These are phyloP conservation scores for Fraxinus albicans DNA, from an alignment of 305 asterid genomes.

Conservation along the genomic window DNA sequence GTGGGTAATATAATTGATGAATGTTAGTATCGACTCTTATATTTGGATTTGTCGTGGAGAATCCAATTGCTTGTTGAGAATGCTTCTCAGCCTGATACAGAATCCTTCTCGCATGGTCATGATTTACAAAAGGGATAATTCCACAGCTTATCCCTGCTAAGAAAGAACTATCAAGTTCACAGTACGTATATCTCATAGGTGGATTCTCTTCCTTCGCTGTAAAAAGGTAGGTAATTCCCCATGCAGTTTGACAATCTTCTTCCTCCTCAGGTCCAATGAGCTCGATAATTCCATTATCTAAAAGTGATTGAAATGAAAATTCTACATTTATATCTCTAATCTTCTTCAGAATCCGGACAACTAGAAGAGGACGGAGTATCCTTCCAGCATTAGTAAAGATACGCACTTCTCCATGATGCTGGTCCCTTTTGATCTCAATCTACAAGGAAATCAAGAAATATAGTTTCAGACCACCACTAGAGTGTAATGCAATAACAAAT, in stretches of 20 bases:
- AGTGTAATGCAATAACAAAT: not conserved
- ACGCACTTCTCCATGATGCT: constrained; percentile 65
- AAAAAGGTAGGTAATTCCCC: constrained; percentile 71
- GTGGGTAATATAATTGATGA: constrained; percentile 83
- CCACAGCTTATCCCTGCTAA: constrained; percentile 86
- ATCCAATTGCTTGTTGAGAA: constrained; percentile 95
- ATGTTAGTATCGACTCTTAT: constrained; percentile 70
- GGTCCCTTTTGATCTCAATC: constrained; percentile 85
- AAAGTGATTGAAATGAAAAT: constrained; percentile 55
- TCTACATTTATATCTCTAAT: constrained; percentile 58
- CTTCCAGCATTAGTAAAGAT: constrained; percentile 92
- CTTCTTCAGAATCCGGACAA: constrained; percentile 64
- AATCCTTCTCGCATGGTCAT: constrained; percentile 85
- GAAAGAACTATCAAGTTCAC: constrained; percentile 84
- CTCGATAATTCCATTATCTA: constrained; percentile 70
- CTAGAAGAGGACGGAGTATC: constrained; percentile 87
- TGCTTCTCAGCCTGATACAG: constrained; percentile 93
- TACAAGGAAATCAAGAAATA: constrained; percentile 27
- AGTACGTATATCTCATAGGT: constrained; percentile 67
- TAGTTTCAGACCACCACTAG: not conserved
- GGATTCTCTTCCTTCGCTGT: constrained; percentile 52
- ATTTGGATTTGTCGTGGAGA: constrained; percentile 59
- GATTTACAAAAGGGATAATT: constrained; percentile 82
- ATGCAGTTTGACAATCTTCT: constrained; percentile 82
- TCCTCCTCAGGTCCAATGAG: constrained; percentile 92